Evolutionary conservation across 768 basidiomycete genomes (phyloP), one percentile per base, ranked within the genome.

Genomic region (Hygrocybe coccinea): DNA sequence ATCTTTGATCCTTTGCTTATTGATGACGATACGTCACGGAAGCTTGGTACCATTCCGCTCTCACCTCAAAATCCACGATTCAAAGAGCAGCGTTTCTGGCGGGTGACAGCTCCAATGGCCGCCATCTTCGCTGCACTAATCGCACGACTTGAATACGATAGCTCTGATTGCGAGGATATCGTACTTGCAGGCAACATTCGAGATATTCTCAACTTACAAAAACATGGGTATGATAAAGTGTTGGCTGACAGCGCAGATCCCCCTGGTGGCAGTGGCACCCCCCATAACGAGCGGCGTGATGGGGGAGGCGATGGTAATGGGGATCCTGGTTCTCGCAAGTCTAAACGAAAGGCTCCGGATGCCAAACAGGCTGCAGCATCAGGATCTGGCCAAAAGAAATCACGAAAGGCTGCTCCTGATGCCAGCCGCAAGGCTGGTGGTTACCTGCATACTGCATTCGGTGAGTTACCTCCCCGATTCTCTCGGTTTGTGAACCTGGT

Each of bases 11-110:
- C 50, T 10, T 19, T 38, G 2, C 9, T 34, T 45, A 29, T 54
- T 22, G 41, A 41, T 25, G 25, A 9, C 38, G 22, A 35, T 54
- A 41, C 17, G 24, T 17, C 25, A 4, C 25, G n/a, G 52, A 14
- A 45, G 10, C 5, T 17, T 3, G 39, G 41, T 22, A 12, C n/a
- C 44, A 45, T 54, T 11, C 56, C 57, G 11, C 35, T 58, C 50
- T 57, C 56, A 48, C 56, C 56, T 15, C 14, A 54, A 8, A 19
- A 34, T 34, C 41, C 48, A 57, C 19, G n/a, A 17, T 57, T 57
- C 56, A 37, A 34, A n/a, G 52, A 57, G 38, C 33, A 6, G 29
- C 52, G 52, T 57, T 57, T 41, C 52, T 57, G 56, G 56, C 52
- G 45, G 52, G 38, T 57, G 34, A 54, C 56, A 54, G 44, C 36